Percentiles rank a stretch among this genome's conserved stretches.
Conservation (phyloP, 345 rosid species). For the Microthlaspi erraticum region DNA sequence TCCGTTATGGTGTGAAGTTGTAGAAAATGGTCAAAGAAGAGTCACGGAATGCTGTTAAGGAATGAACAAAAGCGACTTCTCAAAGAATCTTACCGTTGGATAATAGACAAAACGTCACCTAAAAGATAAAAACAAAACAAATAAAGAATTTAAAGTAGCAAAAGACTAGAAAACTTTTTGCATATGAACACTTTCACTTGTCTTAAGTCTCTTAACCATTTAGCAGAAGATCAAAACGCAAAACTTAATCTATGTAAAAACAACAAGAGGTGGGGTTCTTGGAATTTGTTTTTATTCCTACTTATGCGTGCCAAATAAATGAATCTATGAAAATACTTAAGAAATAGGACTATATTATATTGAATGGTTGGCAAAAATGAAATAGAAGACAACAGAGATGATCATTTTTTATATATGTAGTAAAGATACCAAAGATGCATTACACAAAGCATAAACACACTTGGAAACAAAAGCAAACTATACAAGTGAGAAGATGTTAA, state of each 20-base stretch:
- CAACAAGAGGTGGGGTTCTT: constrained; percentile 4
- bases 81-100: constrained; percentile 47
- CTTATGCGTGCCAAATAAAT: constrained; percentile 34
- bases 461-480: constrained; percentile 37
- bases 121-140: constrained; percentile 29
- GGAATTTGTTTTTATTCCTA: constrained; percentile 24
- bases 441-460: constrained; percentile 36
- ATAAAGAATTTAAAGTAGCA: constrained; percentile 11
- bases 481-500: constrained; percentile 42
- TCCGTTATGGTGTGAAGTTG: not conserved
- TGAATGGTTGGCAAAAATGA: constrained; percentile 21
- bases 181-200: constrained; percentile 23
- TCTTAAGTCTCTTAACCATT: constrained; percentile 3
- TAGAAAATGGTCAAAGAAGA: constrained; percentile 45
- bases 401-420: not conserved
- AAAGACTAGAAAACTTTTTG: constrained; percentile 1
- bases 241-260: constrained; percentile 11
- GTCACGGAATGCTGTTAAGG: constrained; percentile 40
- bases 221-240: not conserved
- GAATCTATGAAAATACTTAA: not conserved
- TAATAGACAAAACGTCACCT: constrained; percentile 39
- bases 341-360: not conserved
- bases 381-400: constrained; percentile 32
- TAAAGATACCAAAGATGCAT: constrained; percentile 25
- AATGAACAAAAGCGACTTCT: constrained; percentile 40